Evolutionary conservation across 331 rosid species (phyloP).

Genomic region (Pyrus hybrid): DNA sequence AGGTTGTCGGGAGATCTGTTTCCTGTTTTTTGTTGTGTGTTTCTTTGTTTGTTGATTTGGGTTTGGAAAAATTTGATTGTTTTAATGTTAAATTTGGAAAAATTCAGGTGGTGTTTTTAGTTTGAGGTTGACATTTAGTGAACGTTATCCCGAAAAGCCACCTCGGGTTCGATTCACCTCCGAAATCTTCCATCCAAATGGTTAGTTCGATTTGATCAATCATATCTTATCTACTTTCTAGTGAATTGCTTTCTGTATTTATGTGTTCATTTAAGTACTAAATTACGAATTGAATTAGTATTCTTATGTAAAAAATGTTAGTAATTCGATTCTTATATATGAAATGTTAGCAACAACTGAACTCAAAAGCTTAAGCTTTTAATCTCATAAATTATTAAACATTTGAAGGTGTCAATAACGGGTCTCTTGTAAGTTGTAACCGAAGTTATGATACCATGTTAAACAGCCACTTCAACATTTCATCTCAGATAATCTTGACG

Average conservation of each 20-base stretch:
- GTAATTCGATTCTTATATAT: too few species aligned
- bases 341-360: background rate
- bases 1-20: slow-evolving; percentile 9
- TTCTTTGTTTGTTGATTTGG: background rate
- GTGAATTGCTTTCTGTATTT: background rate
- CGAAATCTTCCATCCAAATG: slow-evolving; percentile 26
- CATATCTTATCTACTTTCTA: background rate
- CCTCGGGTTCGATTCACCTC: slow-evolving; percentile 27
- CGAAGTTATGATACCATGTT: background rate
- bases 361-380: background rate
- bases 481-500: background rate
- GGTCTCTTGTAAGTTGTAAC: background rate
- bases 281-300: too few species aligned
- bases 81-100: background rate
- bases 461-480: background rate
- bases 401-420: background rate
- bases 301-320: background rate
- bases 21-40: background rate
- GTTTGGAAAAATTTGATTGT: background rate
- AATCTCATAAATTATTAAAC: background rate
- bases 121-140: slow-evolving; percentile 21
- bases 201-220: background rate
- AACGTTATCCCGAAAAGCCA: slow-evolving; percentile 25
- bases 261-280: too few species aligned
- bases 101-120: slow-evolving; percentile 24